phyloP scores from a whole-genome alignment of 306 rosid species.

The Ceratonia siliqua region DNA sequence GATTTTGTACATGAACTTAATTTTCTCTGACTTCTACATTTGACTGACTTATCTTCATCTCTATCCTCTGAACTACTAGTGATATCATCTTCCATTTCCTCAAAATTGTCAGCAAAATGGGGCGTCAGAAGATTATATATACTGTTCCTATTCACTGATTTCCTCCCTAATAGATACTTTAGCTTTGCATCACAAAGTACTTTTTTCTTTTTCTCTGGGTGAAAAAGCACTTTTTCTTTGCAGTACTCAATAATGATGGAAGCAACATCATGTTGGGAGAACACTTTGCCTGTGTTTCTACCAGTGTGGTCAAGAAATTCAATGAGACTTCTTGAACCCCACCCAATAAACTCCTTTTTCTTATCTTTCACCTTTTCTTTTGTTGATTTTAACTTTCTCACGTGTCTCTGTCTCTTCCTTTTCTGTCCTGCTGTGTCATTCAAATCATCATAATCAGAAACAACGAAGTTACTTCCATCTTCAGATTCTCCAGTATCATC shows the following conservation, averaged over 20 bases:
- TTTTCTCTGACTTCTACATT: slow-evolving; percentile 38
- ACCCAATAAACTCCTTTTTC: slow-evolving; percentile 64
- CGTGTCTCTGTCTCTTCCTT: too few species aligned
- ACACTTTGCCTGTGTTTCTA: slow-evolving; percentile 42
- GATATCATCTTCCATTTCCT: slow-evolving; percentile 48
- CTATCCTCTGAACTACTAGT: slow-evolving; percentile 45
- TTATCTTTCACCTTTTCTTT: slow-evolving; percentile 44
- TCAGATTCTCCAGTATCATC: slow-evolving; percentile 47
- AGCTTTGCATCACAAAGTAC: slow-evolving; percentile 60
- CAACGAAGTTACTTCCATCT: slow-evolving; percentile 37
- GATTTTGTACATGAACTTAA: slow-evolving; percentile 30
- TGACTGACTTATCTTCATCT: slow-evolving; percentile 29
- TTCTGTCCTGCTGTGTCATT: slow-evolving; percentile 37
- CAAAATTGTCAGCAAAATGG: slow-evolving; percentile 68
- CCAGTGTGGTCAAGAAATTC: slow-evolving; percentile 61
- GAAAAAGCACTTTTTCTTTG: slow-evolving; percentile 60
- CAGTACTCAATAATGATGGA: slow-evolving; percentile 61
- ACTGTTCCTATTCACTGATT: slow-evolving; percentile 51
- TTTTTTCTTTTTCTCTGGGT: slow-evolving; percentile 58
- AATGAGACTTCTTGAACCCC: slow-evolving; percentile 66
- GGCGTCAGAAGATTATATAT: slow-evolving; percentile 48
- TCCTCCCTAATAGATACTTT: slow-evolving; percentile 53
- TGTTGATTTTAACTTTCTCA: slow-evolving; percentile 34
- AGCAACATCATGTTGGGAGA: slow-evolving; percentile 63
- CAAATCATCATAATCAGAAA: slow-evolving; percentile 57